phyloP scores from a whole-genome alignment of 2,329 filamentous ascomycete genomes.

The Apiospora rasikravindrae region DNA sequence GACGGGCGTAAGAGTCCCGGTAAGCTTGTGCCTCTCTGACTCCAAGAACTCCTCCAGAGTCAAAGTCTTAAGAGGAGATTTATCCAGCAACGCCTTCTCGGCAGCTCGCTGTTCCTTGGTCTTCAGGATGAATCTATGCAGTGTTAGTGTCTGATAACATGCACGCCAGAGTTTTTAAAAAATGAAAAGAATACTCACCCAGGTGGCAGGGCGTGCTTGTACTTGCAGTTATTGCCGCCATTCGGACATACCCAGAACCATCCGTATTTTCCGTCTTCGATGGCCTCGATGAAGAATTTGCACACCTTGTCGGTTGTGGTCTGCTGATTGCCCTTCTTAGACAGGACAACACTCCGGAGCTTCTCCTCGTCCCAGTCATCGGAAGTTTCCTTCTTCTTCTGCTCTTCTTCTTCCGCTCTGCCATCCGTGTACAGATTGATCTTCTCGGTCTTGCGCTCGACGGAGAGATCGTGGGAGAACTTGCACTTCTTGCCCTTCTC shows the following conservation, averaged over 20 bases:
- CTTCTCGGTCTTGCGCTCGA: slow-evolving; percentile 93
- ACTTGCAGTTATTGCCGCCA: slow-evolving; percentile 97
- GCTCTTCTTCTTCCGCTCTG: slow-evolving; percentile 73
- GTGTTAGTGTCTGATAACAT: slow-evolving; percentile 32
- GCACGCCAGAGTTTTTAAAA: background rate
- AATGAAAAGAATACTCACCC: slow-evolving; percentile 72
- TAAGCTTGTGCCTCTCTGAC: slow-evolving; percentile 93
- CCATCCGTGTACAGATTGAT: slow-evolving; percentile 88
- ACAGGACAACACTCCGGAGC: slow-evolving; percentile 84
- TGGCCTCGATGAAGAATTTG: slow-evolving; percentile 97
- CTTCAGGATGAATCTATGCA: slow-evolving; percentile 85
- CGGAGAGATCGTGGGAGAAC: slow-evolving; percentile 88
- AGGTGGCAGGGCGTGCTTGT: slow-evolving; percentile 91
- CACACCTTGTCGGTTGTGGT: slow-evolving; percentile 98
- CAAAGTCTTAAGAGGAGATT: slow-evolving; percentile 90
- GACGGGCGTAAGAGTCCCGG: slow-evolving; percentile 89
- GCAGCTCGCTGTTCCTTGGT: slow-evolving; percentile 95
- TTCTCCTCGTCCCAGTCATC: slow-evolving; percentile 99
- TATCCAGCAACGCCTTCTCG: slow-evolving; percentile 95
- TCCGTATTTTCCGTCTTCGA: slow-evolving; percentile 98
- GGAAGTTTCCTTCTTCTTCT: slow-evolving; percentile 90
- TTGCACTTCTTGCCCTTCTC: slow-evolving; percentile 99
- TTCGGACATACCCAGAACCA: slow-evolving; percentile 99
- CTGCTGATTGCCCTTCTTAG: slow-evolving; percentile 96
- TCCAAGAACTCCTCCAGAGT: slow-evolving; percentile 98